Base-by-base conservation (phyloP, 441 rosid genomes). In the Syzygium malaccense region DNA sequence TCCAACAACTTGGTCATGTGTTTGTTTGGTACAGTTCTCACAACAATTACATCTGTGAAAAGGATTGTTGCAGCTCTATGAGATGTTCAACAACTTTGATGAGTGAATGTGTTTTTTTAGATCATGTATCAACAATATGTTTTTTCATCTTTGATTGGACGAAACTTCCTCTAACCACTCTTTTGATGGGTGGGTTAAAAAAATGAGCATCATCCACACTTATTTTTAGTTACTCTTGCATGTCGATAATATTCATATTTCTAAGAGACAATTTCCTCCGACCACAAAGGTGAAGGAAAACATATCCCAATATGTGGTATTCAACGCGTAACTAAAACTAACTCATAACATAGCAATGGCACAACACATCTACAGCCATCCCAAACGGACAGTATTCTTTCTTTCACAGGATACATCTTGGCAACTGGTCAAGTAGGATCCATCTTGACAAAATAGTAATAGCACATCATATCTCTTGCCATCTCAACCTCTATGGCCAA, bases 341-440 rank as follows among this genome's bases (percentile, higher is more conserved):
- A 28, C 32, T 60, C 32, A 60, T 28, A 60, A 6, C 33, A 3
- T 62, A n/a, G 10, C 7, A 62, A 62, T 62, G n/a, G 68, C 68
- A 62, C 5, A 5, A 15, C 19, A n/a, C 33, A n/a, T 62, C 2
- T n/a, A 15, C 19, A n/a, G 30, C 68, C 30, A 62, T n/a, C 1
- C 17, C 30, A n/a, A 62, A 62, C 1, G 14, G 3, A n/a, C 0
- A 4, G 5, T n/a, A 62, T 32, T n/a, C 7, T 62, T 62, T 8
- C 30, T 62, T n/a, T 17, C 9, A 0, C 19, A n/a, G 17, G 33
- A n/a, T 62, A 28, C 68, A 62, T n/a, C 33, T 28, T 0, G 1
- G n/a, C 68, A n/a, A 30, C 23, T 3, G 13, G 0, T 68, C 26
- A 33, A 68, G 79, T 15, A 5, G 2, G 26, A 2, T 33, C 4